Conservation (phyloP, 306 rosid genomes). For the Dalbergia cochinchinensis region DNA sequence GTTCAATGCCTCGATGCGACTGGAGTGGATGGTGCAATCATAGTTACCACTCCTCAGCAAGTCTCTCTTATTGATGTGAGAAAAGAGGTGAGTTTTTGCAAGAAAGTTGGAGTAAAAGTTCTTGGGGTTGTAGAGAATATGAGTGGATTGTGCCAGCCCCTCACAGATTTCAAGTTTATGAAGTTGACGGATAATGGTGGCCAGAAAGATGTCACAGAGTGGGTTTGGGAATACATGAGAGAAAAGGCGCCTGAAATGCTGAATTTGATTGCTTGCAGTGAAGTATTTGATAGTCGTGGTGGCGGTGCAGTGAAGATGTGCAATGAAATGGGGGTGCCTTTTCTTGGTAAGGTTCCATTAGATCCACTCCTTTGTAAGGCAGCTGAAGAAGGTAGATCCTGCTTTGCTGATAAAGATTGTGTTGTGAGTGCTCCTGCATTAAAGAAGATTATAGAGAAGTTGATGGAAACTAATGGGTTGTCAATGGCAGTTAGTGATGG, state of each 20-base stretch:
- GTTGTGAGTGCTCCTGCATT: constrained; percentile 78
- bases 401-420: constrained; percentile 71
- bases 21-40: constrained; percentile 90
- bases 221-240: constrained; percentile 67
- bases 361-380: constrained; percentile 95
- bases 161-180: constrained; percentile 69
- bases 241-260: constrained; percentile 73
- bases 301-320: constrained; percentile 93
- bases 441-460: constrained; percentile 71
- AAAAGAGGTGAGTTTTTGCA: constrained; percentile 92
- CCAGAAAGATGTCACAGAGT: constrained; percentile 74
- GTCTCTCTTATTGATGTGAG: constrained; percentile 87
- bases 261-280: constrained; percentile 68
- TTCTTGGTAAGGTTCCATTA: constrained; percentile 90
- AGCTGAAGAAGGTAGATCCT: constrained; percentile 92
- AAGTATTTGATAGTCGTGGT: constrained; percentile 84
- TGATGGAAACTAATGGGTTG: constrained; percentile 64
- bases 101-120: constrained; percentile 79
- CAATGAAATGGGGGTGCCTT: constrained; percentile 79
- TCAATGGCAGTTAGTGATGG: constrained; percentile 51
- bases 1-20: constrained; percentile 78
- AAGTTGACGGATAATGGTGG: constrained; percentile 68
- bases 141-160: constrained; percentile 83
- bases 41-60: constrained; percentile 95
- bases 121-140: constrained; percentile 94